phyloP scores from a whole-genome alignment of 2,329 filamentous ascomycete species.

The Rhynchosporium graminicola region DNA sequence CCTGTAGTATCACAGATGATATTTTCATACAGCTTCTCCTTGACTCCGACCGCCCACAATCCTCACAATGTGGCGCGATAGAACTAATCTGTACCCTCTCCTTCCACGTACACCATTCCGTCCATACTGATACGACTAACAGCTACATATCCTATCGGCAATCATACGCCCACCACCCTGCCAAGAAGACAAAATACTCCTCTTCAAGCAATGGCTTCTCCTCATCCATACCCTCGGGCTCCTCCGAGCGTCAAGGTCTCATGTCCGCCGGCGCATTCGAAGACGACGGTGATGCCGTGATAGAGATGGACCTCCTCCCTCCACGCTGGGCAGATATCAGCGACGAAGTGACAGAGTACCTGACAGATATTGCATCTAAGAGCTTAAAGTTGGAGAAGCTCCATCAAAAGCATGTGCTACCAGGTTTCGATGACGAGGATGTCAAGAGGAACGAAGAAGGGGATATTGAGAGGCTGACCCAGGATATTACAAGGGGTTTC shows the following conservation, averaged over 20 bases:
- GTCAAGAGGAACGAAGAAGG: constrained; percentile 83
- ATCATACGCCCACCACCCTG: constrained; percentile 93
- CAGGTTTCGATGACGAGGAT: constrained; percentile 94
- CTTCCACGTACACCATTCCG: constrained; percentile 30
- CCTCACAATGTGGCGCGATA: constrained; percentile 94
- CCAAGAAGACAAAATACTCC: constrained; percentile 74
- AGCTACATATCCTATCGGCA: constrained; percentile 99
- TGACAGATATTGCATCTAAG: constrained; percentile 79
- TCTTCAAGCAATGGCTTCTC: constrained; percentile 56
- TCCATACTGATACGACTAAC: constrained; percentile 37
- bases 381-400: constrained; percentile 85
- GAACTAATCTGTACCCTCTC: constrained; percentile 82
- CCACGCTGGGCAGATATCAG: constrained; percentile 95
- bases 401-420: constrained; percentile 95
- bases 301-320: constrained; percentile 96
- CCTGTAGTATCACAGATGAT: not conserved
- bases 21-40: constrained; percentile 14
- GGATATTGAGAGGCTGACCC: constrained; percentile 87
- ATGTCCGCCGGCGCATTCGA: constrained; percentile 76
- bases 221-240: constrained; percentile 57
- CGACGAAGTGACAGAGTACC: constrained; percentile 84
- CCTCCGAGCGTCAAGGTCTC: constrained; percentile 73
- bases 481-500: constrained; percentile 85
- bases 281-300: constrained; percentile 90
- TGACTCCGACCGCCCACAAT: constrained; percentile 11